A percentile compares a stretch with the other conserved stretches of the same genome.
phyloP scores from a whole-genome alignment of 1,139 yeast species.

The Diutina catenulata region DNA sequence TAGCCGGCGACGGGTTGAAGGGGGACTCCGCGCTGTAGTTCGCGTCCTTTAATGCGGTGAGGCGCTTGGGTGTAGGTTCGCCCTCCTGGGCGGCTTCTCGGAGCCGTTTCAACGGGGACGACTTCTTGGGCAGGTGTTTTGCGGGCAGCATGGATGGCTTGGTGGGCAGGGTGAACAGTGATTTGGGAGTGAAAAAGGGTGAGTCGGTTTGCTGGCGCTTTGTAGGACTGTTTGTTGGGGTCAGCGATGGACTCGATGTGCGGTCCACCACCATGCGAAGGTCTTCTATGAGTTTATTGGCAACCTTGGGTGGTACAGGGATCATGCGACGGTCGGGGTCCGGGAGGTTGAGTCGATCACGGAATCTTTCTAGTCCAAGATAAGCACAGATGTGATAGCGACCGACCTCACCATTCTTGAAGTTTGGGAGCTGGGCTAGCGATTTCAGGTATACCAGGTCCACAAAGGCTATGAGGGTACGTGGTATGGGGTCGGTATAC shows the following conservation, averaged over 20 bases:
- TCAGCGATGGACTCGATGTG: slow-evolving; percentile 12
- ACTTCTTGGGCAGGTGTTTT: slow-evolving; percentile 11
- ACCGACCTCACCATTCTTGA: slow-evolving; percentile 46
- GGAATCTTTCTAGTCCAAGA: slow-evolving; percentile 42
- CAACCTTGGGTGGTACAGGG: slow-evolving; percentile 44
- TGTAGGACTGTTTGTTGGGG: slow-evolving; percentile 22
- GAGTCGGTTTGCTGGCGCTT: slow-evolving; percentile 6
- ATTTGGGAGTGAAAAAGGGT: slow-evolving; percentile 2
- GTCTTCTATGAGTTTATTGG: slow-evolving; percentile 28
- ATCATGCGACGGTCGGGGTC: slow-evolving; percentile 36
- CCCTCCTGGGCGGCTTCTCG: slow-evolving; percentile 7
- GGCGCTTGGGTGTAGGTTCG: slow-evolving; percentile 3
- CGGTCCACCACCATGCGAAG: slow-evolving; percentile 24
- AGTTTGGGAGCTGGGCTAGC: slow-evolving; percentile 33
- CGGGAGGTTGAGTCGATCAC: slow-evolving; percentile 30
- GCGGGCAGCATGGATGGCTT: slow-evolving; percentile 8
- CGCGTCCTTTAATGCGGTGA: slow-evolving; percentile 9
- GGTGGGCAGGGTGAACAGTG: not conserved
- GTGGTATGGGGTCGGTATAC: slow-evolving; percentile 34
- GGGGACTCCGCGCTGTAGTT: slow-evolving; percentile 19
- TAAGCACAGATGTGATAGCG: slow-evolving; percentile 57
- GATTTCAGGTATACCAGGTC: slow-evolving; percentile 41
- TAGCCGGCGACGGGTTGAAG: slow-evolving; percentile 24
- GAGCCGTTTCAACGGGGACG: slow-evolving; percentile 21
- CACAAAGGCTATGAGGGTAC: slow-evolving; percentile 35